Conservation (phyloP, 1,139 yeast genomes). For the Candida labiduridarum region DNA sequence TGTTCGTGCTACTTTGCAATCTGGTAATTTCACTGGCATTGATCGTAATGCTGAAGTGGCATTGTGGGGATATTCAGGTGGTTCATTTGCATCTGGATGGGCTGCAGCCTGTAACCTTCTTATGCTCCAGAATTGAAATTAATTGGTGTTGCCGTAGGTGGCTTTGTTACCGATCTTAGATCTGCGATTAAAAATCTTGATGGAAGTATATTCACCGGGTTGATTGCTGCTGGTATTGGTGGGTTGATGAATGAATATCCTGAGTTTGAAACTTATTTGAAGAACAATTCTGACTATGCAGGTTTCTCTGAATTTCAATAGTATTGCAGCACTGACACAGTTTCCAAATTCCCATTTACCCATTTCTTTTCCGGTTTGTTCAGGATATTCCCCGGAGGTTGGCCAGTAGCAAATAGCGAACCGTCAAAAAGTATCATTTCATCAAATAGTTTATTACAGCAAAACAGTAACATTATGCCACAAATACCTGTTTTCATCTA, state of each 20-base stretch:
- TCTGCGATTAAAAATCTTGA: slow-evolving; percentile 23
- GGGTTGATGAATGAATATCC: slow-evolving; percentile 34
- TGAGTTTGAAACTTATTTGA: slow-evolving; percentile 11
- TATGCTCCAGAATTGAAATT: slow-evolving; percentile 36
- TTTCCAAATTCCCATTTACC: background rate
- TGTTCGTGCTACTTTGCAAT: slow-evolving; percentile 29
- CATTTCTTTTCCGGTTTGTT: slow-evolving; percentile 19
- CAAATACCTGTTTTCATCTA: slow-evolving; percentile 36
- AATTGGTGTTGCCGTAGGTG: slow-evolving; percentile 36
- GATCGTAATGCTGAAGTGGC: slow-evolving; percentile 27
- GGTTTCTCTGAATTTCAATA: background rate
- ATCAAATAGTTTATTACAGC: slow-evolving; percentile 25
- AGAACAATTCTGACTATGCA: background rate
- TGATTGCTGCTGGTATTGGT: slow-evolving; percentile 25
- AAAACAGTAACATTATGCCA: slow-evolving; percentile 22
- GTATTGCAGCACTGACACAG: background rate
- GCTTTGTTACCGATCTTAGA: slow-evolving; percentile 28
- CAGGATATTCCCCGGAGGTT: slow-evolving; percentile 21
- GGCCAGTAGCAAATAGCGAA: slow-evolving; percentile 18
- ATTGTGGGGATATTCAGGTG: slow-evolving; percentile 46
- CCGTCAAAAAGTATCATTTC: slow-evolving; percentile 18
- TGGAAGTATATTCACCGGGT: slow-evolving; percentile 29
- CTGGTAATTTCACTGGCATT: slow-evolving; percentile 31
- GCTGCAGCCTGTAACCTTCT: slow-evolving; percentile 35
- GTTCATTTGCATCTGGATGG: slow-evolving; percentile 42